Evolutionary conservation across 805 yeast genomes (phyloP), one percentile per base, ranked within the genome.

Genomic region (Cyberlindnera misumaiensis): DNA sequence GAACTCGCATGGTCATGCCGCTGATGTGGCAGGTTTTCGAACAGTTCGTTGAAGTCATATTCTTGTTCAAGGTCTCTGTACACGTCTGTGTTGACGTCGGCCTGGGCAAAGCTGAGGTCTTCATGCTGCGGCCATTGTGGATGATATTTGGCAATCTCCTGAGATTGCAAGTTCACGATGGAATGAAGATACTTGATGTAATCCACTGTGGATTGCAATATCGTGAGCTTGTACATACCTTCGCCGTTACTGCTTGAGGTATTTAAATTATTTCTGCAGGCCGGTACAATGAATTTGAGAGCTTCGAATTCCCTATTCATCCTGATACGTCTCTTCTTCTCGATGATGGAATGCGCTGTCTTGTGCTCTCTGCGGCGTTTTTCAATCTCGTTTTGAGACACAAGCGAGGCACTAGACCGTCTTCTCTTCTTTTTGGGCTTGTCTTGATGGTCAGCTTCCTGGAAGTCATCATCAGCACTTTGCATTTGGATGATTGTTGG

Each of bases 271-370:
- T 70, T 65, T 35, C 88, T 65, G 55, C 94, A 84, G 11, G 90
- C 88, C 1, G 95, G 95, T 13, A 85, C 78, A 36, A 85, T 59
- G 51, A 71, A 77, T 55, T 84, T 82, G 46, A 85, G 68, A 1
- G 89, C 86, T 55, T 83, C 93, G 54, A 83, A 85, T 58, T 85
- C 93, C 38, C 88, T 65, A 58, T 85, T 85, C 68, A 85, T 82
- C 53, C 83, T 82, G 37, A 80, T 73, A 43, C 95, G 64, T 48
- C 95, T 68, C 49, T 84, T 73, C 52, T 85, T 81, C 58, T 85
- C 95, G 42, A 85, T 85, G 30, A 82, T 78, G 3, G 88, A 79
- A 56, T 85, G 95, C 12, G 79, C 78, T 10, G 70, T 64, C 47
- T 72, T 75, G 31, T 75, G 64, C 32, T 74, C 76, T 36, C 64